A percentile compares a stretch with the other conserved stretches of the same genome.
These are phyloP conservation scores for Ploettnerulaceae sp. DNA, from an alignment of 2,329 filamentous ascomycete genomes.

Conservation along the genomic window DNA sequence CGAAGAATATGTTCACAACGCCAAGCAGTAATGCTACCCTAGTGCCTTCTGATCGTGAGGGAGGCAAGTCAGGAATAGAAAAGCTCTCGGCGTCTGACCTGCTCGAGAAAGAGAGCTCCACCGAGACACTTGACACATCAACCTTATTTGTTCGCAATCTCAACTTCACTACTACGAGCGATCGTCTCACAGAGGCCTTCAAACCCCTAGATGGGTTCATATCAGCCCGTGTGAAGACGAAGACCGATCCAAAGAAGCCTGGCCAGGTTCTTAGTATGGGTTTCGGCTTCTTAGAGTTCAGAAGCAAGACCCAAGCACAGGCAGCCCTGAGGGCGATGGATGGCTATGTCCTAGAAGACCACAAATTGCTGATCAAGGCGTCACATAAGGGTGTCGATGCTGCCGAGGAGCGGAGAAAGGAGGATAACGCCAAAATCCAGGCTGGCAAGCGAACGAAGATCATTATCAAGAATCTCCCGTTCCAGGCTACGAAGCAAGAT, in stretches of 20 bases:
- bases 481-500: constrained; percentile 92
- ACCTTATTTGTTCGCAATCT: constrained; percentile 92
- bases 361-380: constrained; percentile 77
- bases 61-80: constrained; percentile 36
- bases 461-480: constrained; percentile 96
- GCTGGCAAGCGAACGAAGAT: constrained; percentile 81
- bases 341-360: constrained; percentile 78
- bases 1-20: constrained; percentile 66
- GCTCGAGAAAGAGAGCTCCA: constrained; percentile 50
- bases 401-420: constrained; percentile 76
- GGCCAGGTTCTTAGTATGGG: constrained; percentile 92
- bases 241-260: constrained; percentile 84
- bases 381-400: constrained; percentile 86
- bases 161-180: constrained; percentile 82
- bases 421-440: constrained; percentile 77
- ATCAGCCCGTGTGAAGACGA: constrained; percentile 87
- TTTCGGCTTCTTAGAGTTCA: constrained; percentile 92
- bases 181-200: constrained; percentile 72
- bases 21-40: constrained; percentile 18
- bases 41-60: constrained; percentile 17
- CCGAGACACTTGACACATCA: constrained; percentile 58
- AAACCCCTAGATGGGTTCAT: constrained; percentile 80
- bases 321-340: constrained; percentile 83
- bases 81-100: constrained; percentile 68
- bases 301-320: constrained; percentile 69